Conservation (phyloP, 805 yeast genomes). For the Lipomyces kockii region DNA sequence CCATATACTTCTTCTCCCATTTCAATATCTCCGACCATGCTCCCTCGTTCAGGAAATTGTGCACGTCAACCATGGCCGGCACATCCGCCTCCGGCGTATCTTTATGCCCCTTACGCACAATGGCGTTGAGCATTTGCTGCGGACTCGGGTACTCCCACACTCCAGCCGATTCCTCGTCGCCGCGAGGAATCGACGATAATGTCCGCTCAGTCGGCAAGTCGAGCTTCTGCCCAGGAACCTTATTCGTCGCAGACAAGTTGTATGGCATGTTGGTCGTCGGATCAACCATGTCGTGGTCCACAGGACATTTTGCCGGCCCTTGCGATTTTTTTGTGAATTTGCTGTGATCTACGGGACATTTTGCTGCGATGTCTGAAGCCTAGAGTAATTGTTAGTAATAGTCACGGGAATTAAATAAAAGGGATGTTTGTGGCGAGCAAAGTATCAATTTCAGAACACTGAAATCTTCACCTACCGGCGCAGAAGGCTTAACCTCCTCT, state of each 20-base stretch:
- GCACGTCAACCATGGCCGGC: constrained; percentile 95
- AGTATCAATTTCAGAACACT: background rate
- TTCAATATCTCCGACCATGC: constrained; percentile 93
- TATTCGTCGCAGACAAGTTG: constrained; percentile 60
- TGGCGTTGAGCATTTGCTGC: constrained; percentile 98
- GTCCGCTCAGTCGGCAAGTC: constrained; percentile 84
- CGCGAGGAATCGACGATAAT: constrained; percentile 84
- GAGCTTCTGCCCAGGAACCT: constrained; percentile 84
- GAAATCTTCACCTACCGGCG: constrained; percentile 5
- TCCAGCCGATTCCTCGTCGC: constrained; percentile 64
- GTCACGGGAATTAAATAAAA: background rate
- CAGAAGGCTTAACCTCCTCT: background rate
- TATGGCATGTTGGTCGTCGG: constrained; percentile 44
- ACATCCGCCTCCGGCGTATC: constrained; percentile 95
- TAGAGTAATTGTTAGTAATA: background rate
- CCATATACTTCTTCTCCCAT: constrained; percentile 83
- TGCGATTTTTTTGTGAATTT: constrained; percentile 27
- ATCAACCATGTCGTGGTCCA: constrained; percentile 44
- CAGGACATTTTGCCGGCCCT: constrained; percentile 46
- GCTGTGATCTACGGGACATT: constrained; percentile 52
- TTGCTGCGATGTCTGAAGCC: constrained; percentile 31
- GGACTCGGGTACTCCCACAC: constrained; percentile 99
- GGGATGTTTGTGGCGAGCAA: too few relatives aligned
- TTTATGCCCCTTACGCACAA: constrained; percentile 90
- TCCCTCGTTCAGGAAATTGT: constrained; percentile 93